These are phyloP conservation scores for Anisodus tanguticus DNA, from an alignment of 257 asterid genomes.

Conservation along the genomic window DNA sequence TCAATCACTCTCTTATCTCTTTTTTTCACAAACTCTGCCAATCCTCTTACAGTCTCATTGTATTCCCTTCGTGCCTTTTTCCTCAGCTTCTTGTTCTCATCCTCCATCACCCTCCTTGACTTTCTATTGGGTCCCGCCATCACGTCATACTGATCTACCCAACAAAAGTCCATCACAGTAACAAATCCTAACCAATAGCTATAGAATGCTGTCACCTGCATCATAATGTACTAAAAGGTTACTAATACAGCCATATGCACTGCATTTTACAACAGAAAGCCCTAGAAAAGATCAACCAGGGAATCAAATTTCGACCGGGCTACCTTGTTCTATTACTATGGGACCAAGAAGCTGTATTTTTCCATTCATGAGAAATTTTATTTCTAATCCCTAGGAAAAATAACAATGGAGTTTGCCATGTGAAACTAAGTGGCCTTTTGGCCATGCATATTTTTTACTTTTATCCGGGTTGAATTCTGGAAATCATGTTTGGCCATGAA, in stretches of 20 bases:
- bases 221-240: background rate
- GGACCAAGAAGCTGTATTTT: background rate
- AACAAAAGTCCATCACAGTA: constrained; percentile 79
- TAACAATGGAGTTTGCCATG: background rate
- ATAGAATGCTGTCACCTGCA: constrained; percentile 94
- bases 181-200: constrained; percentile 82
- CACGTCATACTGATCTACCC: constrained; percentile 86
- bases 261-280: background rate
- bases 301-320: background rate
- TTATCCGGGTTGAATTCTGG: no score
- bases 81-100: constrained; percentile 89
- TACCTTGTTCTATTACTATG: background rate
- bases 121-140: constrained; percentile 86
- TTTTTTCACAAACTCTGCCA: constrained; percentile 88
- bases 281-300: background rate
- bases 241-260: background rate
- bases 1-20: constrained; percentile 95
- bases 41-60: constrained; percentile 87
- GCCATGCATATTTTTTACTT: no score
- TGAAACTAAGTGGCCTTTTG: background rate
- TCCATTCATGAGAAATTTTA: background rate
- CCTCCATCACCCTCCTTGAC: constrained; percentile 88
- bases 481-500: no score
- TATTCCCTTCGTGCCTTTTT: constrained; percentile 84
- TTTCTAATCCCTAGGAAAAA: background rate